phyloP scores from a whole-genome alignment of 169 alveolate species.

The Neospora caninum region DNA sequence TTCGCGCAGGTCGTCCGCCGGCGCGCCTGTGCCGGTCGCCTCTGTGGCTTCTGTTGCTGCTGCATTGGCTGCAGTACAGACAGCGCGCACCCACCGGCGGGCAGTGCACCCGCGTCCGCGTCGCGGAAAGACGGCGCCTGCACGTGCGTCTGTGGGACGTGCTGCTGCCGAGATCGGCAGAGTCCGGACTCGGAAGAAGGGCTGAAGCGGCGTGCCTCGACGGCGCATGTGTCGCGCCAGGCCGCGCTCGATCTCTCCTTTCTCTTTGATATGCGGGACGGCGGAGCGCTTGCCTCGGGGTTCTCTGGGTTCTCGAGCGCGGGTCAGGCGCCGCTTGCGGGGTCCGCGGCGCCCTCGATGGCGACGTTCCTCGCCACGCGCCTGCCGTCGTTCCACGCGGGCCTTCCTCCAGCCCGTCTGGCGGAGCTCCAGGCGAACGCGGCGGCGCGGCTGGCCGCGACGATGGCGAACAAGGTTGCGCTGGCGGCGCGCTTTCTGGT shows the following conservation, averaged over 20 bases:
- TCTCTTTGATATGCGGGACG: not conserved
- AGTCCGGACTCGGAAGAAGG: not conserved
- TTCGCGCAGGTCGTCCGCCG: conserved; percentile 43
- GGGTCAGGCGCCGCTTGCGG: not conserved
- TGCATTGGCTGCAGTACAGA: conserved; percentile 30
- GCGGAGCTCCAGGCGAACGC: conserved; percentile 31
- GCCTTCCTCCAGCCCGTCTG: conserved; percentile 42
- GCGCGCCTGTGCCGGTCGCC: conserved; percentile 40
- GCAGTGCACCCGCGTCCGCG: not conserved
- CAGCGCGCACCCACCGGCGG: not conserved
- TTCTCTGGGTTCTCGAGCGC: not conserved
- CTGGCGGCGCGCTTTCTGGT: not conserved
- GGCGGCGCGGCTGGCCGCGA: conserved; percentile 22
- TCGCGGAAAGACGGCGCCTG: not conserved
- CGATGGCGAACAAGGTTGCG: not conserved
- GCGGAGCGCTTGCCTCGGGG: not conserved
- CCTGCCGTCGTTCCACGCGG: conserved; percentile 25
- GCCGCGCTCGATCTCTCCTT: not conserved
- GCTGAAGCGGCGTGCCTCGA: not conserved
- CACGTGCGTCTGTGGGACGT: not conserved
- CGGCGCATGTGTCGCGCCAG: not conserved
- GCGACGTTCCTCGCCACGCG: conserved; percentile 25
- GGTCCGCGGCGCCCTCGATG: not conserved
- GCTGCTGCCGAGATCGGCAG: not conserved
- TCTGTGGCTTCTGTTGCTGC: conserved; percentile 54